Conservation (phyloP, 116 monocot species). For the Papilionanthe hybrid region DNA sequence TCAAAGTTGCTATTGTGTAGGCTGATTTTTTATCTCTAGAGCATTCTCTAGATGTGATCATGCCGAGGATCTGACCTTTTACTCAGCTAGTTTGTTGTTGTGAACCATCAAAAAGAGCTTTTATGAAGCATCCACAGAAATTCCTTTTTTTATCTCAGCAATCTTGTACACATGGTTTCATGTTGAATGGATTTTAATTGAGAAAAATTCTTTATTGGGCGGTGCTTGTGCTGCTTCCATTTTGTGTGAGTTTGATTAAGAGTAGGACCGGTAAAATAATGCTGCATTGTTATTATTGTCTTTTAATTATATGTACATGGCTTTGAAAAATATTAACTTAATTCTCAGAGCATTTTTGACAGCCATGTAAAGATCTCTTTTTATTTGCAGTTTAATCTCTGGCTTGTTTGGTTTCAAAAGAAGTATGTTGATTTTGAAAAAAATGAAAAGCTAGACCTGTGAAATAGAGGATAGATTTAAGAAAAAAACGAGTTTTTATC, state of each 20-base stretch:
- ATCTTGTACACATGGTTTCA: background rate
- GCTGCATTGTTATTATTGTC: background rate
- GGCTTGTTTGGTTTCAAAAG: background rate
- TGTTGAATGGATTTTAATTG: background rate
- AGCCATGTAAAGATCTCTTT: background rate
- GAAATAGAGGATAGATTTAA: background rate
- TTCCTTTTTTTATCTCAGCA: background rate
- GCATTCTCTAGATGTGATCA: too few relatives aligned
- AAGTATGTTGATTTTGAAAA: background rate
- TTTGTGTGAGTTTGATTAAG: background rate
- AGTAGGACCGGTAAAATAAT: background rate
- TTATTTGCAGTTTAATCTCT: background rate
- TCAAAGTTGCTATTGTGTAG: too few relatives aligned
- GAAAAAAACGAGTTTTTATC: background rate
- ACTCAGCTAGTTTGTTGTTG: too few relatives aligned
- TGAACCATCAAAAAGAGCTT: background rate
- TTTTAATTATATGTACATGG: background rate
- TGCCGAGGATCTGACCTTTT: too few relatives aligned
- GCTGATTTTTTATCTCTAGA: too few relatives aligned
- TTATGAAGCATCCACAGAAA: background rate
- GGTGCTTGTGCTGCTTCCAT: background rate
- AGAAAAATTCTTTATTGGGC: background rate
- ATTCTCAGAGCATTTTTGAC: background rate
- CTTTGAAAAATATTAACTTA: background rate
- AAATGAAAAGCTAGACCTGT: background rate